A percentile compares a stretch with the other conserved stretches of the same genome.
phyloP scores from a whole-genome alignment of 768 basidiomycete species.

The Boletus edulis region DNA sequence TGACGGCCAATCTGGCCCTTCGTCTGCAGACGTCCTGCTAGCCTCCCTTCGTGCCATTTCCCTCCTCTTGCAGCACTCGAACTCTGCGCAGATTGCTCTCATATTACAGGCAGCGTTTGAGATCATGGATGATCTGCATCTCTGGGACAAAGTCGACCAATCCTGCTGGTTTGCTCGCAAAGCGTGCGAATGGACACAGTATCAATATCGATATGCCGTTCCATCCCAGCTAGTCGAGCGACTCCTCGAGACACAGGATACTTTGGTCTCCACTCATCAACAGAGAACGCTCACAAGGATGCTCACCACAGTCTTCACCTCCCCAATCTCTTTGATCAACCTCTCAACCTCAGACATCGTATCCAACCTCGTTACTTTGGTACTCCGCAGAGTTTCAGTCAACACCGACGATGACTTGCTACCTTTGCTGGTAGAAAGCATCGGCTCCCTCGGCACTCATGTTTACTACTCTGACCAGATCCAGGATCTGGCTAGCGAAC shows the following conservation, averaged over 20 bases:
- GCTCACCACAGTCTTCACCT: slow-evolving; percentile 82
- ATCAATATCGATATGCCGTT: slow-evolving; percentile 90
- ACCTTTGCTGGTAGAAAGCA: slow-evolving; percentile 66
- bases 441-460: slow-evolving; percentile 83
- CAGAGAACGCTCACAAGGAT: slow-evolving; percentile 69
- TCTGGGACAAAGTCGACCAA: slow-evolving; percentile 68
- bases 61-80: slow-evolving; percentile 71
- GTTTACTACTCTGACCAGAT: slow-evolving; percentile 97
- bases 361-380: slow-evolving; percentile 69
- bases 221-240: slow-evolving; percentile 83
- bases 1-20: slow-evolving; percentile 85
- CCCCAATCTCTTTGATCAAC: slow-evolving; percentile 80
- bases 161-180: slow-evolving; percentile 82
- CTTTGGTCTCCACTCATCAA: slow-evolving; percentile 41
- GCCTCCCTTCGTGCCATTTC: slow-evolving; percentile 72
- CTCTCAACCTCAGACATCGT: slow-evolving; percentile 88
- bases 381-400: slow-evolving; percentile 66
- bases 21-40: slow-evolving; percentile 66
- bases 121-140: slow-evolving; percentile 55
- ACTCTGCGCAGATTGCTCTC: slow-evolving; percentile 67
- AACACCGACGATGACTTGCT: slow-evolving; percentile 65
- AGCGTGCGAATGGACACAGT: slow-evolving; percentile 84
- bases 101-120: slow-evolving; percentile 74
- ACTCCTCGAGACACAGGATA: slow-evolving; percentile 62
- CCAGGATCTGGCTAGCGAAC: slow-evolving; percentile 84